Conservation (phyloP, 2,329 filamentous ascomycete species). For the Atkinsonella hypoxylon region DNA sequence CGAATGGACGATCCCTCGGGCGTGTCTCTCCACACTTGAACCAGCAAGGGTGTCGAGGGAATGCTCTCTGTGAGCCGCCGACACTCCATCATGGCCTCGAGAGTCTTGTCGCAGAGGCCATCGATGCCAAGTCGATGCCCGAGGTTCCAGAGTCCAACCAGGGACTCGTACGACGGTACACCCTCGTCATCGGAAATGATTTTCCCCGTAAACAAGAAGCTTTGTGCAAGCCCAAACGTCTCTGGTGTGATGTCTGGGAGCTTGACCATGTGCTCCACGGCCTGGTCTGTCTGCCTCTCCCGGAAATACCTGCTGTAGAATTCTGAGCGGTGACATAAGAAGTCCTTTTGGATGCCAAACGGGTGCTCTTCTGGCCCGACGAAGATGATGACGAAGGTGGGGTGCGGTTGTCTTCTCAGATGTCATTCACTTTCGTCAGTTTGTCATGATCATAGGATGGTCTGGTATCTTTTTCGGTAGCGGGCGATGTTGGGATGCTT, state of each 20-base stretch:
- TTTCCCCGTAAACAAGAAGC: slow-evolving; percentile 39
- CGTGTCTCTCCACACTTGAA: slow-evolving; percentile 50
- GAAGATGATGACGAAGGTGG: slow-evolving; percentile 41
- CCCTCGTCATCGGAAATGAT: slow-evolving; percentile 30
- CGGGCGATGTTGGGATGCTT: slow-evolving; percentile 8
- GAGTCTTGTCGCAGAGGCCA: slow-evolving; percentile 42
- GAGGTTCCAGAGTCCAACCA: slow-evolving; percentile 46
- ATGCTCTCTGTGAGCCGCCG: slow-evolving; percentile 41
- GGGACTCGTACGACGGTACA: slow-evolving; percentile 39
- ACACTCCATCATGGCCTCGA: slow-evolving; percentile 46
- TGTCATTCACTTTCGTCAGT: not conserved
- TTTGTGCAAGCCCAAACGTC: slow-evolving; percentile 43
- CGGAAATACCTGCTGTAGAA: slow-evolving; percentile 36
- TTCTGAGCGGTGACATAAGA: slow-evolving; percentile 39
- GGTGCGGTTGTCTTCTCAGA: slow-evolving; percentile 33
- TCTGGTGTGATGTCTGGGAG: slow-evolving; percentile 35
- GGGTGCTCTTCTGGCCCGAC: slow-evolving; percentile 39
- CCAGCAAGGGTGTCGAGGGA: slow-evolving; percentile 44
- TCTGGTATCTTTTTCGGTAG: not conserved
- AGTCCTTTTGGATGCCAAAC: slow-evolving; percentile 48
- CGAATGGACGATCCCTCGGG: slow-evolving; percentile 48
- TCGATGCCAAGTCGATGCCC: slow-evolving; percentile 38
- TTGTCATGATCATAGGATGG: not conserved
- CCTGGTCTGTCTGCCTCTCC: slow-evolving; percentile 18
- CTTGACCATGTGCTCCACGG: slow-evolving; percentile 37